A percentile compares a stretch with the other conserved stretches of the same genome.
Evolutionary conservation across 768 basidiomycete species (phyloP).

Genomic region (Cystofilobasidium ferigula): DNA sequence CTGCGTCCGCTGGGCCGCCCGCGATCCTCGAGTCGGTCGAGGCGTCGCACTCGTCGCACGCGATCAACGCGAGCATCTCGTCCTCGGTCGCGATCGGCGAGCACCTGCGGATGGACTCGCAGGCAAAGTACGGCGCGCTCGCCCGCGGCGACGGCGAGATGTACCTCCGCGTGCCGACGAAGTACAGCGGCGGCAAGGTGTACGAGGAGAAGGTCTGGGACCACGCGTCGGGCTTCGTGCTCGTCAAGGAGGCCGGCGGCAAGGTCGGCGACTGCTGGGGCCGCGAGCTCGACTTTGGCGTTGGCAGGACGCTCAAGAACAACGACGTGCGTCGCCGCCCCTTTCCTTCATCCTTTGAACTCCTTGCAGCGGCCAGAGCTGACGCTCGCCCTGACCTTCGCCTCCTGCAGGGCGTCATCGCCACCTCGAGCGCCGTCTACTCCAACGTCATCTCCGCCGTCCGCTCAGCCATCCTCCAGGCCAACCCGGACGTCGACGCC

Average conservation of each 20-base stretch:
- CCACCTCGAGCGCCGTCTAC: constrained; percentile 15
- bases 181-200: constrained; percentile 44
- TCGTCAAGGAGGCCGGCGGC: constrained; percentile 83
- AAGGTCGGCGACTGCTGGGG: constrained; percentile 77
- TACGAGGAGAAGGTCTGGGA: constrained; percentile 99
- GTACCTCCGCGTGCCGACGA: constrained; percentile 46
- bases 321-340: constrained; percentile 49
- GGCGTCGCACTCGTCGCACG: constrained; percentile 78
- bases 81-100: constrained; percentile 34
- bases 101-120: constrained; percentile 84
- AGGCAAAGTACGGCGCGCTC: constrained; percentile 85
- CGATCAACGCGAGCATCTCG: constrained; percentile 65
- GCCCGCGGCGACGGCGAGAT: constrained; percentile 70
- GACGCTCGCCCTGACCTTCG: background rate
- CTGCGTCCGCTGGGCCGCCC: constrained; percentile 39
- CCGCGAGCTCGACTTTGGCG: constrained; percentile 64
- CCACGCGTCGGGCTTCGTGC: constrained; percentile 73
- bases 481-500: constrained; percentile 9
- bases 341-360: background rate
- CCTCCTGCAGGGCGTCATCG: constrained; percentile 22
- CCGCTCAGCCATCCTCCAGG: constrained; percentile 17
- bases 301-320: constrained; percentile 70
- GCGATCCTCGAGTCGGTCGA: constrained; percentile 84
- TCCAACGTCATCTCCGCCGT: constrained; percentile 12
- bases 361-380: no score